These are phyloP conservation scores for Blastobotrys chiropterorum DNA, from an alignment of 805 yeast species.

Conservation along the genomic window DNA sequence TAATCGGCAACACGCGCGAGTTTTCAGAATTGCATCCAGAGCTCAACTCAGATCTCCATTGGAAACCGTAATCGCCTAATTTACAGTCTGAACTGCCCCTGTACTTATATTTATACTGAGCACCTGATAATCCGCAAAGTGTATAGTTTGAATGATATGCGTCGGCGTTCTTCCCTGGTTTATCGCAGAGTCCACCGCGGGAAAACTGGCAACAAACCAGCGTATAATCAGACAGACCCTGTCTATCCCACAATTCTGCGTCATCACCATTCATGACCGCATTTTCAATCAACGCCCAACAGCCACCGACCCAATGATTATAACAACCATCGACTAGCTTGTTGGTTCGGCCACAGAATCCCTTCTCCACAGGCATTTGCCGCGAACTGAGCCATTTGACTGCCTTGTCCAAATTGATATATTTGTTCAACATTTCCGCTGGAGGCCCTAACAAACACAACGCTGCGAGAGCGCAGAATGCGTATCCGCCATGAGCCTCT, in stretches of 20 bases:
- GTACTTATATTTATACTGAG: conserved; percentile 40
- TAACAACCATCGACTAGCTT: conserved; percentile 96
- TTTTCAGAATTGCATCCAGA: conserved; percentile 12
- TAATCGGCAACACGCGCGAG: conserved; percentile 31
- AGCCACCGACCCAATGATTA: conserved; percentile 90
- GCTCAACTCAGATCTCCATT: conserved; percentile 24
- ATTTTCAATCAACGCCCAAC: conserved; percentile 56
- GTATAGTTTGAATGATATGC: conserved; percentile 88
- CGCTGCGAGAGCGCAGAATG: conserved; percentile 80
- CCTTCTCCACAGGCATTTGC: conserved; percentile 74
- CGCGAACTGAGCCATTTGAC: conserved; percentile 62
- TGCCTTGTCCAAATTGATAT: conserved; percentile 44
- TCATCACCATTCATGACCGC: conserved; percentile 29
- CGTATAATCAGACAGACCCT: conserved; percentile 56
- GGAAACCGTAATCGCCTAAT: conserved; percentile 26
- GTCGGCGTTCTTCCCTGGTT: conserved; percentile 77
- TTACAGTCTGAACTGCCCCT: conserved; percentile 12
- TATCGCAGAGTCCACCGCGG: conserved; percentile 77
- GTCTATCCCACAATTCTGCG: conserved; percentile 41
- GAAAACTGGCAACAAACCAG: conserved; percentile 67
- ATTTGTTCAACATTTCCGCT: conserved; percentile 28
- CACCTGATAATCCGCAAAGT: conserved; percentile 62
- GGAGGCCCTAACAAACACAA: conserved; percentile 43
- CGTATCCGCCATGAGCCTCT: conserved; percentile 97
- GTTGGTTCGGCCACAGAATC: conserved; percentile 83